Evolutionary conservation across 768 basidiomycete species (phyloP), one percentile per base, ranked within the genome.

Genomic region (Termitomyces sp.): DNA sequence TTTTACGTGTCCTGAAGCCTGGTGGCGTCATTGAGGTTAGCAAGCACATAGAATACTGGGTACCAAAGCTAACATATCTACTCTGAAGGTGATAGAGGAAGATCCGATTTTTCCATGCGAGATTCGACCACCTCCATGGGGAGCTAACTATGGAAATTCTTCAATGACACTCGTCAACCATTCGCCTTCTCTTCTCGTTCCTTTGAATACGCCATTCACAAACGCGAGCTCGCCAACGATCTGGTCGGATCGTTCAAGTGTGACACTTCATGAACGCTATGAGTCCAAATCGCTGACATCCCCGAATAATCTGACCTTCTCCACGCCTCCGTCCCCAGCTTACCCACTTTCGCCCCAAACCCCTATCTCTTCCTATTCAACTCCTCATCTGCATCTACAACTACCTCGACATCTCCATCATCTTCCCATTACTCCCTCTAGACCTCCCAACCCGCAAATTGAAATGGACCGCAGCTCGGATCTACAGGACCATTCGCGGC

Each of bases 61-160:
- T 7, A 22, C 27, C 35, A 31, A 20, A 18, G 25, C 35, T 60
- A 27, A 62, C 52, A 32, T 7, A 41, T 27, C 43, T 27, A 25
- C 42, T n/a, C 33, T n/a, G 20, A 57, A 89, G 88, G 73, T 89
- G 9, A 78, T 89, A 35, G 88, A 89, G 65, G 88, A 91, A 55
- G 87, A 89, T 63, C 74, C 84, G 7, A 75, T 88, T 44, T 90
- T 90, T 63, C 88, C 88, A 7, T 81, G 75, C 56, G 65, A 36
- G 5, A 11, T 68, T n/a, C 63, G 63, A 3, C 63, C 63, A 23
- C 60, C 57, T 18, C 56, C 57, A 13, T 60, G 56, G 20, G 32
- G 13, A 31, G 15, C 39, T 2, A 33, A 53, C 11, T 50, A 15
- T 49, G 25, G 23, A 18, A 23, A 57, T 44, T 52, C 62, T 44